phyloP scores from a whole-genome alignment of 495 filamentous ascomycete species.

The Ramalina intermedia region DNA sequence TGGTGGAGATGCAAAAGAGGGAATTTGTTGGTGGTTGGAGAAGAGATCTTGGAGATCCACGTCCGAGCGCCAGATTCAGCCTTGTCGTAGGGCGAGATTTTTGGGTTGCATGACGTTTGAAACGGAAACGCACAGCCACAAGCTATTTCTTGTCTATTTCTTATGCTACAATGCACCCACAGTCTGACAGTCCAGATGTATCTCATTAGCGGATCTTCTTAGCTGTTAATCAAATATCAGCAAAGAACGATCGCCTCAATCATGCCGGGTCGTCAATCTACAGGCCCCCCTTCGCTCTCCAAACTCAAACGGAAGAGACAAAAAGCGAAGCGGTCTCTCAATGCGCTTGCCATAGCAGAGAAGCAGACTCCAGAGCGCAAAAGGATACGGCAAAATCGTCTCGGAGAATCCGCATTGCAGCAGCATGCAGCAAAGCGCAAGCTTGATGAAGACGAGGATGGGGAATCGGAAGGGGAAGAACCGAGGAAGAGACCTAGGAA shows the following conservation, averaged over 20 bases:
- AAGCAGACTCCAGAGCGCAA: slow-evolving; percentile 36
- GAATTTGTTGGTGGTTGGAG: not conserved
- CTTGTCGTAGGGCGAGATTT: slow-evolving; percentile 6
- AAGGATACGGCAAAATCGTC: slow-evolving; percentile 39
- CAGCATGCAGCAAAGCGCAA: slow-evolving; percentile 31
- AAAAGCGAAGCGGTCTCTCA: slow-evolving; percentile 46
- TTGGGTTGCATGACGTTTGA: not conserved
- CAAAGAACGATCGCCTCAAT: slow-evolving; percentile 7
- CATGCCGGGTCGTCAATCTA: slow-evolving; percentile 61
- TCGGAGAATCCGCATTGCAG: slow-evolving; percentile 40
- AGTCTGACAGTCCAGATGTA: too few species aligned
- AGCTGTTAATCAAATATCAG: not conserved
- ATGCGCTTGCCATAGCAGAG: slow-evolving; percentile 77
- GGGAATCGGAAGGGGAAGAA: slow-evolving; percentile 26
- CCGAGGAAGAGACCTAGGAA: slow-evolving; percentile 30
- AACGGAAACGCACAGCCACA: not conserved
- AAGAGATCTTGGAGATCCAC: too few species aligned
- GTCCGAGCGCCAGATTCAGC: slow-evolving; percentile 6
- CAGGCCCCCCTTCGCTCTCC: slow-evolving; percentile 29
- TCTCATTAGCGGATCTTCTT: too few species aligned
- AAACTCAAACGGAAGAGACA: slow-evolving; percentile 28
- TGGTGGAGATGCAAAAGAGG: not conserved
- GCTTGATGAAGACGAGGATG: slow-evolving; percentile 31
- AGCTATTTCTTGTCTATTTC: not conserved
- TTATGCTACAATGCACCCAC: not conserved